Base-by-base conservation (phyloP, 2,329 filamentous ascomycete species). In the Ceratocystis ficicola region DNA sequence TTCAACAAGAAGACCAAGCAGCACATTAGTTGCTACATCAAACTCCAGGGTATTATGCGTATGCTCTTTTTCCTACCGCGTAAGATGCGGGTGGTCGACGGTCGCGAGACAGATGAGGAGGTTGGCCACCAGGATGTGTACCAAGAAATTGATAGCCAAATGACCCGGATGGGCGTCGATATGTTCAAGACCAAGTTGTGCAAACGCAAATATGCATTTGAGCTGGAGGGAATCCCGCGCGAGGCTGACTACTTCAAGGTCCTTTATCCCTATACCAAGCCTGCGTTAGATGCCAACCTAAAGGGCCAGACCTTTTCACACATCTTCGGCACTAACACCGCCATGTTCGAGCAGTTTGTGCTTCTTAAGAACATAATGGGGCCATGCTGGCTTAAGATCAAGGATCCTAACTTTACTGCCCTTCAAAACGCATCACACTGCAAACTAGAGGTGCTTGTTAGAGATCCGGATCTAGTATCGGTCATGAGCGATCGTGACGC, bases 291-390 rank as follows among this genome's bases (percentile, higher is more conserved):
- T n/a, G 79, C 83, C 64, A 86, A 88, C 68, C 77, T 83, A 5
- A 83, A 80, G 50, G 94, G 94, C 32, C 86, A 95, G 74, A 97
- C 94, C 0, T 99, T 93, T 73, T 96, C 93, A 1, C 89, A 90
- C 70, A 87, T 96, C 28, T 99, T 99, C 70, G 94, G 95, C 32
- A 88, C 88, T 66, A 96, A 94, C 74, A 99, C 94, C 0, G 86
- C 90, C 0, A 80, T 99, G 0, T 99, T 99, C 71, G 94, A 99
- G 76, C 94, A 99, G 71, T 99, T 99, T 73, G 94, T 99, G 22
- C 81, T 99, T 4, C 96, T 92, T 89, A 97, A 96, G 77, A 95
- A 96, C 73, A 89, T 99, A 71, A 99, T 96, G 93, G 94, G 94
- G 1, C 94, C 94, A 36, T 97, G 94, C 74, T 99, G 94, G 94